phyloP scores from a whole-genome alignment of 2,329 filamentous ascomycete genomes.

The Trichoderma citrinoviride region DNA sequence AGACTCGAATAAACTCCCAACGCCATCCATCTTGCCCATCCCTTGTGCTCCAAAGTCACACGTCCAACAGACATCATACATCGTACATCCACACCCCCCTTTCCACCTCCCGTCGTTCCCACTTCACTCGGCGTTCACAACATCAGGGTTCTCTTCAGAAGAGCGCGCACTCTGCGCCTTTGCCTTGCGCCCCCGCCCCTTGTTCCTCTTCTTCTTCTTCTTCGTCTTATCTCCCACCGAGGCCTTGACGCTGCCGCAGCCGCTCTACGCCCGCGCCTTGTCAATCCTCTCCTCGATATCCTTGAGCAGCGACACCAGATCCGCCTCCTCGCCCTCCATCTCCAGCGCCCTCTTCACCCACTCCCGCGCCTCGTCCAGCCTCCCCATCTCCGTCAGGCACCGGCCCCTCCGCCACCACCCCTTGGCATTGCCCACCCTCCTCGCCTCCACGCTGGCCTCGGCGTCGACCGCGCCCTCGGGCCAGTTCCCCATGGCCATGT shows the following conservation, averaged over 20 bases:
- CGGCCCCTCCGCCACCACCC: constrained; percentile 87
- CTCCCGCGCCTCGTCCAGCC: constrained; percentile 75
- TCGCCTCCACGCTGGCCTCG: constrained; percentile 82
- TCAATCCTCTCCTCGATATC: constrained; percentile 55
- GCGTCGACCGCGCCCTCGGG: constrained; percentile 84
- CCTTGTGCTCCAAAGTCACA: background rate
- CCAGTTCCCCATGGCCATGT: constrained; percentile 82
- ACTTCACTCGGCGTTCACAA: background rate
- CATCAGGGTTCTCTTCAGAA: too few relatives aligned
- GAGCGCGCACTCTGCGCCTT: background rate
- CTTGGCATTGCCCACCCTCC: constrained; percentile 84
- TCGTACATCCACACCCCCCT: background rate
- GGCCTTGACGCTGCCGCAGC: background rate
- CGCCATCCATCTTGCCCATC: background rate
- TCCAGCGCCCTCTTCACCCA: constrained; percentile 78
- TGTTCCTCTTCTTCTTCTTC: background rate
- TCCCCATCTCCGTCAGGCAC: constrained; percentile 87
- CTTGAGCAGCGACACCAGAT: constrained; percentile 61
- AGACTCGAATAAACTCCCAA: background rate
- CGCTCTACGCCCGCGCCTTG: constrained; percentile 36
- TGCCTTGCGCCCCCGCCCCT: background rate
- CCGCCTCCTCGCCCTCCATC: constrained; percentile 70
- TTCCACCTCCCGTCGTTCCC: too few relatives aligned
- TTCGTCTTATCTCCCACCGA: background rate
- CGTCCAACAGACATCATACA: background rate